Conservation (phyloP, 2,329 filamentous ascomycete genomes). For the Colletotrichum godetiae region DNA sequence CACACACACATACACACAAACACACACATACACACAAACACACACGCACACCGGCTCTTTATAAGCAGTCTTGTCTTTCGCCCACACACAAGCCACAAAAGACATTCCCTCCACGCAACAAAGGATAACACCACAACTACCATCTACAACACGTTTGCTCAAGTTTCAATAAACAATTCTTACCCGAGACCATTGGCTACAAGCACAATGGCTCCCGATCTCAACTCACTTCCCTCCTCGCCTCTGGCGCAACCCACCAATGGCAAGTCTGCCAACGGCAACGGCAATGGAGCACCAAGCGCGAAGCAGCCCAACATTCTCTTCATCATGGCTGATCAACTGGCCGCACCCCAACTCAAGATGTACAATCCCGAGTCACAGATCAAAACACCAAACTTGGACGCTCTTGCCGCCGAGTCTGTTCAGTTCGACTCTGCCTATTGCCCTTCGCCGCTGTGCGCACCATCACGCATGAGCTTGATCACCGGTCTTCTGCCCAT, state of each 20-base stretch:
- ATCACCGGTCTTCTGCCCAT: constrained; percentile 92
- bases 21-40: not conserved
- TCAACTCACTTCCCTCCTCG: constrained; percentile 76
- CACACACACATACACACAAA: not conserved
- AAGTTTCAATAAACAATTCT: not conserved
- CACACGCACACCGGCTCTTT: not conserved
- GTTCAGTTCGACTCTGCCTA: constrained; percentile 96
- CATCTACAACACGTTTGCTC: not conserved
- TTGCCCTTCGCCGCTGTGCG: constrained; percentile 92
- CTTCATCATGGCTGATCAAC: constrained; percentile 97
- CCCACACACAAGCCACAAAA: not conserved
- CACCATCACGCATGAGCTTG: constrained; percentile 93
- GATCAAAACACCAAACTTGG: constrained; percentile 92
- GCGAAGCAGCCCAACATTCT: constrained; percentile 55
- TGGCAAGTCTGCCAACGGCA: constrained; percentile 37
- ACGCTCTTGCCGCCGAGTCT: constrained; percentile 81
- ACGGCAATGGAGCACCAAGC: constrained; percentile 37
- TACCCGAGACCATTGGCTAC: not conserved
- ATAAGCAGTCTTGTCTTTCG: constrained; percentile 1
- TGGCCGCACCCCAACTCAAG: constrained; percentile 89
- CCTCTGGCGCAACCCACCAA: constrained; percentile 45
- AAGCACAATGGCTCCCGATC: constrained; percentile 74
- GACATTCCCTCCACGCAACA: not conserved
- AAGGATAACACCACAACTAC: not conserved
- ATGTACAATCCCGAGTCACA: constrained; percentile 90